These are phyloP conservation scores for Penicillium crystallinum DNA, from an alignment of 495 filamentous ascomycete genomes.

Conservation along the genomic window DNA sequence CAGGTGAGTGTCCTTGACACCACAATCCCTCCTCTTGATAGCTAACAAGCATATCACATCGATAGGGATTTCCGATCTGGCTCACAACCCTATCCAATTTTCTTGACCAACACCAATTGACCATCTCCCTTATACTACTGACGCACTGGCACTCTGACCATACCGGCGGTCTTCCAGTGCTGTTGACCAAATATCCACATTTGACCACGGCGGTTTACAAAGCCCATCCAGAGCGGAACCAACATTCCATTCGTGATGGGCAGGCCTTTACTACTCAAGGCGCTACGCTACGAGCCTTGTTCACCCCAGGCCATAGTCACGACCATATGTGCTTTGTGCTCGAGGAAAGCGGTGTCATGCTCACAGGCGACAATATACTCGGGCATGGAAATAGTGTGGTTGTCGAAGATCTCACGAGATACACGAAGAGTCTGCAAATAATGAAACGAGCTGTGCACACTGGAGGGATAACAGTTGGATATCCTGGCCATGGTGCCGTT, in stretches of 20 bases:
- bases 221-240: slow-evolving; percentile 41
- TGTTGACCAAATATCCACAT: slow-evolving; percentile 49
- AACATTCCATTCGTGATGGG: slow-evolving; percentile 38
- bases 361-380: slow-evolving; percentile 71
- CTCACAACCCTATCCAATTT: slow-evolving; percentile 19
- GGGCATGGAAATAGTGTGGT: slow-evolving; percentile 33
- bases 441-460: slow-evolving; percentile 28
- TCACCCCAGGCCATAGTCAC: slow-evolving; percentile 36
- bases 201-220: slow-evolving; percentile 33
- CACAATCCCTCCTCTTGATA: too few species aligned
- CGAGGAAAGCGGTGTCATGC: slow-evolving; percentile 65
- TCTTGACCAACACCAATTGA: slow-evolving; percentile 30
- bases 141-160: slow-evolving; percentile 88
- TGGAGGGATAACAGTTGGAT: slow-evolving; percentile 29
- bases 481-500: slow-evolving; percentile 38
- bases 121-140: slow-evolving; percentile 54
- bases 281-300: slow-evolving; percentile 36
- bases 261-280: slow-evolving; percentile 38
- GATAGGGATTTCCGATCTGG: slow-evolving; percentile 33
- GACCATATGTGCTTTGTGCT: slow-evolving; percentile 49
- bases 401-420: slow-evolving; percentile 34
- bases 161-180: slow-evolving; percentile 60
- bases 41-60: background rate
- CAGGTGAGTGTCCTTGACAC: slow-evolving; percentile 22
- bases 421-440: slow-evolving; percentile 28